Conservation (phyloP, 2,329 filamentous ascomycete genomes). For the Talaromyces sp. region DNA sequence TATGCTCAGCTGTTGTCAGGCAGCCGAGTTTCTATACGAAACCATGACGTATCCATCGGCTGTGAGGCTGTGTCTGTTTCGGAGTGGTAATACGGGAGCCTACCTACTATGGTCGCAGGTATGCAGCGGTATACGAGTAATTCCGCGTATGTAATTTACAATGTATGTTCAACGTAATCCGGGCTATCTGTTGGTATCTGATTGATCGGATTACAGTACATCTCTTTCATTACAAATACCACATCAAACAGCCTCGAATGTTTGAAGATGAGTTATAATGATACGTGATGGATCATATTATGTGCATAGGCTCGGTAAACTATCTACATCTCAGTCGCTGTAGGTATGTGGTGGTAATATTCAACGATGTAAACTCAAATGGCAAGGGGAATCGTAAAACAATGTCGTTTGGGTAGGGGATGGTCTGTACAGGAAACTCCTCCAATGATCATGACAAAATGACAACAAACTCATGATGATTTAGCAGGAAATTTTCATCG, state of each 20-base stretch:
- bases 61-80: neutral
- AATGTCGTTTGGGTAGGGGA: conserved; percentile 5
- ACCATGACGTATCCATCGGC: neutral
- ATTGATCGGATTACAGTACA: neutral
- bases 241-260: neutral
- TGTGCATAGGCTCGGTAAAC: neutral
- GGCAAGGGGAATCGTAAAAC: conserved; percentile 14
- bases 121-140: neutral
- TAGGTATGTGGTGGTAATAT: neutral
- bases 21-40: neutral
- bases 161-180: neutral
- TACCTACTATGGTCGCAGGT: neutral
- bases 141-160: neutral
- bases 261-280: neutral
- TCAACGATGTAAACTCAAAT: neutral
- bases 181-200: neutral
- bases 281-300: neutral
- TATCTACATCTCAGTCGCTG: neutral
- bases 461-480: neutral
- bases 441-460: conserved; percentile 3
- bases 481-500: neutral
- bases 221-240: neutral
- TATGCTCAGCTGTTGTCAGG: neutral
- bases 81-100: neutral
- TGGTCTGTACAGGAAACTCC: conserved; percentile 16